Conservation (phyloP, 306 rosid species). For the Gastrolobium bilobum region DNA sequence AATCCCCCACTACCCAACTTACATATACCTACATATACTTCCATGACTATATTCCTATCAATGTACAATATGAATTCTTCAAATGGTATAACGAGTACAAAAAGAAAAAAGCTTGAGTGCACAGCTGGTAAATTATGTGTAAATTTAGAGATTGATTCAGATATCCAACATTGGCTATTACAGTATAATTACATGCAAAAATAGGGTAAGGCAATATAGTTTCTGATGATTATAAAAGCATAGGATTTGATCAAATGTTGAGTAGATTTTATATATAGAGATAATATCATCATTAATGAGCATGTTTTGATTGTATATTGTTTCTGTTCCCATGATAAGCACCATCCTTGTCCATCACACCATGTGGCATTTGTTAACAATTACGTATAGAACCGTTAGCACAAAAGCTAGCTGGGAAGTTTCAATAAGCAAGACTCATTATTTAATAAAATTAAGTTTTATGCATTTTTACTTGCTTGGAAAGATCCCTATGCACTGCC, state of each 20-base stretch:
- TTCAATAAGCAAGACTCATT: background rate
- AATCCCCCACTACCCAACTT: too few species aligned
- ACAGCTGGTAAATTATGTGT: background rate
- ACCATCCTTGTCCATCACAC: background rate
- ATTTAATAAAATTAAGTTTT: slow-evolving; percentile 10
- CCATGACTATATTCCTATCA: too few species aligned
- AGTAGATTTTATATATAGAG: background rate
- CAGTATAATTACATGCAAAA: background rate
- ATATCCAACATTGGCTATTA: slow-evolving; percentile 1
- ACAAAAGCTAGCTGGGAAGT: background rate
- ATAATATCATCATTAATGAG: background rate
- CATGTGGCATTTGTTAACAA: background rate
- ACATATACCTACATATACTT: too few species aligned
- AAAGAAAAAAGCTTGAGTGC: background rate
- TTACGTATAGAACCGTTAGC: background rate
- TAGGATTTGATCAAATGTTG: background rate
- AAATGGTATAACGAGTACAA: background rate
- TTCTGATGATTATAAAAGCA: background rate
- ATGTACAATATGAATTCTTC: slow-evolving; percentile 4
- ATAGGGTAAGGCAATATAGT: background rate
- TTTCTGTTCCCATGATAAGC: background rate
- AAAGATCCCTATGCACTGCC: background rate
- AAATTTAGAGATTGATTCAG: background rate
- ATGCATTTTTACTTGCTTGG: slow-evolving; percentile 22
- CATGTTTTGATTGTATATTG: background rate